These are phyloP conservation scores for Agrocybe pediades DNA, from an alignment of 768 basidiomycete species.

Conservation along the genomic window DNA sequence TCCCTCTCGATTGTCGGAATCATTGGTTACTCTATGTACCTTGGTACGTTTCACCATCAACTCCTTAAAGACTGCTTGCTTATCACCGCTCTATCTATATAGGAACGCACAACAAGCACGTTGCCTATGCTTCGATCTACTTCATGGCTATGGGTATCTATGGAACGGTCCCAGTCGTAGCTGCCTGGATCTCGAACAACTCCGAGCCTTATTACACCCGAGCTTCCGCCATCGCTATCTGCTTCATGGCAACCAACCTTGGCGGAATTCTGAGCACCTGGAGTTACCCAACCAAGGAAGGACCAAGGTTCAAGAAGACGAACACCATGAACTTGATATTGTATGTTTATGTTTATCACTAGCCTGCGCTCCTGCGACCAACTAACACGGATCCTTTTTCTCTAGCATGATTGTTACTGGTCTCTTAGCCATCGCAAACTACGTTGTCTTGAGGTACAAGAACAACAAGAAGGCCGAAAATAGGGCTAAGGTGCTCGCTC, in stretches of 20 bases:
- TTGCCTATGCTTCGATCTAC: constrained; percentile 32
- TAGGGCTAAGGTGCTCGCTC: constrained; percentile 28
- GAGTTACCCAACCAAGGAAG: constrained; percentile 37
- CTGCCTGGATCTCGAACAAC: constrained; percentile 38
- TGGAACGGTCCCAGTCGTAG: constrained; percentile 26
- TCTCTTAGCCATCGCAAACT: constrained; percentile 20
- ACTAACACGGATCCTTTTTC: constrained; percentile 20
- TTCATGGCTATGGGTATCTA: constrained; percentile 33
- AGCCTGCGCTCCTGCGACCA: not conserved
- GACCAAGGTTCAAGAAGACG: constrained; percentile 33
- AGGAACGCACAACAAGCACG: constrained; percentile 25
- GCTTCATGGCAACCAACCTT: constrained; percentile 34
- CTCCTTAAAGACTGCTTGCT: not conserved
- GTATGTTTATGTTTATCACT: constrained; percentile 20
- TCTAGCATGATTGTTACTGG: constrained; percentile 12
- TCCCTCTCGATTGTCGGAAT: constrained; percentile 23
- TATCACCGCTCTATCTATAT: not conserved
- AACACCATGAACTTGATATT: constrained; percentile 35
- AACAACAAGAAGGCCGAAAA: constrained; percentile 25
- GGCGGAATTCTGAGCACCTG: constrained; percentile 41
- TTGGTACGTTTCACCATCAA: constrained; percentile 20
- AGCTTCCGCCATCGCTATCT: constrained; percentile 33
- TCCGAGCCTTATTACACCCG: constrained; percentile 35
- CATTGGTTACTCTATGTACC: constrained; percentile 32
- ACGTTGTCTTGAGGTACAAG: constrained; percentile 24